Evolutionary conservation across 257 asterid species (phyloP).

Genomic region (Plantago ovata): DNA sequence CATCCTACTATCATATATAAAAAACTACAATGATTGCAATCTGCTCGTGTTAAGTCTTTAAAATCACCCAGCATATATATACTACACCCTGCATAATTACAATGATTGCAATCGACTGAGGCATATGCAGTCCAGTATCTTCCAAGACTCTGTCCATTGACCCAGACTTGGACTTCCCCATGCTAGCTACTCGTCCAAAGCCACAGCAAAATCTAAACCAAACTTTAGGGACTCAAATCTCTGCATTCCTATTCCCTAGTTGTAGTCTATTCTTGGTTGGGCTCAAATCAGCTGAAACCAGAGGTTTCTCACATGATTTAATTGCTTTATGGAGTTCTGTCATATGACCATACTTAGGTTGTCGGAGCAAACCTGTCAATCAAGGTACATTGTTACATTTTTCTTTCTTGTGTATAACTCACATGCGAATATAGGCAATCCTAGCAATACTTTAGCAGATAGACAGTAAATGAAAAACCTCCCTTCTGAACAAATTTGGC

Average conservation of each 20-base stretch:
- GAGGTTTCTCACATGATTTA: constrained; percentile 68
- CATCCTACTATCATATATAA: no score
- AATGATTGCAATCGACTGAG: constrained; percentile 64
- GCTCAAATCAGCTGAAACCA: constrained; percentile 84
- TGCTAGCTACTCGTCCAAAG: constrained; percentile 85
- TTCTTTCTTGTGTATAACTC: not conserved
- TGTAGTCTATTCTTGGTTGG: not conserved
- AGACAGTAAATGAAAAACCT: constrained; percentile 82
- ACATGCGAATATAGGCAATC: not conserved
- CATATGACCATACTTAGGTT: constrained; percentile 90
- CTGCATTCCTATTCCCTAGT: not conserved
- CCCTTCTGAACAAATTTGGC: constrained; percentile 89
- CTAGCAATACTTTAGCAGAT: no score
- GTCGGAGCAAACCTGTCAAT: constrained; percentile 62
- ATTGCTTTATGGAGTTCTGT: constrained; percentile 87
- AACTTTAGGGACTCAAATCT: not conserved
- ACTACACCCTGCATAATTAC: constrained; percentile 57
- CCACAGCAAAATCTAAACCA: constrained; percentile 28
- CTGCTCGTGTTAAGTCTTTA: no score
- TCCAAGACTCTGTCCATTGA: constrained; percentile 85
- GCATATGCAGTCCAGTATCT: constrained; percentile 82
- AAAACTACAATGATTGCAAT: no score
- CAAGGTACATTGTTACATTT: constrained; percentile 4
- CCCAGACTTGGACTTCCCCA: constrained; percentile 97
- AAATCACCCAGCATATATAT: no score